These are phyloP conservation scores for Podospora anserina DNA, from an alignment of 495 filamentous ascomycete genomes.

Conservation along the genomic window DNA sequence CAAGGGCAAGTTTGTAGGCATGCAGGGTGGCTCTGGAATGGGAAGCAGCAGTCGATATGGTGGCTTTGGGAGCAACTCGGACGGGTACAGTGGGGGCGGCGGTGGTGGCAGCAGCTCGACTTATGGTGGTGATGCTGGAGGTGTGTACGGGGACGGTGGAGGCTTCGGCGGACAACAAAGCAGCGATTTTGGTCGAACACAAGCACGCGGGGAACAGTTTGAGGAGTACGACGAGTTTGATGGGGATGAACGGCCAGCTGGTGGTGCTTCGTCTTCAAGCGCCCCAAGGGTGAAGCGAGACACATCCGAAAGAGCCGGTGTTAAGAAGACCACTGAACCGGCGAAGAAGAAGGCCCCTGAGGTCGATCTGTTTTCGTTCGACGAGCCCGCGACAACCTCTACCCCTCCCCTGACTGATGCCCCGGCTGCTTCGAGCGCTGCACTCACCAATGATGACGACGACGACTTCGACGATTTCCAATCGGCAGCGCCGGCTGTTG, in stretches of 20 bases:
- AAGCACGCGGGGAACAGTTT: slow-evolving; percentile 67
- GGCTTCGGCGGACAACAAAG: slow-evolving; percentile 67
- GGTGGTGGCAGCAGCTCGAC: slow-evolving; percentile 58
- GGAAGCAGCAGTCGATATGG: slow-evolving; percentile 66
- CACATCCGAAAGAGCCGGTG: slow-evolving; percentile 39
- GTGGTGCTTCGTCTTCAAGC: slow-evolving; percentile 33
- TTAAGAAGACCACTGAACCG: slow-evolving; percentile 56
- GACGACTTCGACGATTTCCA: slow-evolving; percentile 99
- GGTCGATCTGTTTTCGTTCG: slow-evolving; percentile 84
- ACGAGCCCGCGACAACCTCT: slow-evolving; percentile 54
- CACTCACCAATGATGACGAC: slow-evolving; percentile 55
- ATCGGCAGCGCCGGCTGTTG: slow-evolving; percentile 68
- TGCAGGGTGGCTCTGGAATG: slow-evolving; percentile 68
- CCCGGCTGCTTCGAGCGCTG: slow-evolving; percentile 43
- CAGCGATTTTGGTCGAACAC: slow-evolving; percentile 58
- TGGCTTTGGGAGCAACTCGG: slow-evolving; percentile 77
- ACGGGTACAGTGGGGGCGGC: slow-evolving; percentile 59
- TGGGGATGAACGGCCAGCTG: slow-evolving; percentile 58
- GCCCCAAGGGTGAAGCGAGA: slow-evolving; percentile 41
- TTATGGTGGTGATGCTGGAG: slow-evolving; percentile 81
- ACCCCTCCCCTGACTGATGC: slow-evolving; percentile 48
- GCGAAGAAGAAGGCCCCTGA: slow-evolving; percentile 81
- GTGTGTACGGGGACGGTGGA: slow-evolving; percentile 91
- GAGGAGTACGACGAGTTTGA: slow-evolving; percentile 98
- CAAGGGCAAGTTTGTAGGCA: slow-evolving; percentile 89